Conservation (phyloP, 1,284 basidiomycete species). For the Malassezia obtusa region DNA sequence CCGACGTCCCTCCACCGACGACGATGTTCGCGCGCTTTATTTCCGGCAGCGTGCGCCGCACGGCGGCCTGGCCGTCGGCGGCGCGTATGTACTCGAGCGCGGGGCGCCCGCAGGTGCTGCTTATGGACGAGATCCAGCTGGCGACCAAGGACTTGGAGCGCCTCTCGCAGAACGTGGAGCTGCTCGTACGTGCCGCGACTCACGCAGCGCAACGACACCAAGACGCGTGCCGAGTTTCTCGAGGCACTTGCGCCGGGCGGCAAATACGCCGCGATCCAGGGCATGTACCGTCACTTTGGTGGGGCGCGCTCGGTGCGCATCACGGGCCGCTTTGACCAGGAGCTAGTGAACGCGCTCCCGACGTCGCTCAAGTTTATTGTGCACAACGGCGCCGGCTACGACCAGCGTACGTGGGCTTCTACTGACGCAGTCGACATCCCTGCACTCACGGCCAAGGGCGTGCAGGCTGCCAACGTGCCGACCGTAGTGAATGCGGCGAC, state of each 20-base stretch:
- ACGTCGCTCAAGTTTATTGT: conserved; percentile 26
- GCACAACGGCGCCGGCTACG: conserved; percentile 43
- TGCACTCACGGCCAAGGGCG: conserved; percentile 19
- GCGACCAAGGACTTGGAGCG: conserved; percentile 24
- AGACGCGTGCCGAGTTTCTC: conserved; percentile 24
- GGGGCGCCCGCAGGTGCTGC: conserved; percentile 25
- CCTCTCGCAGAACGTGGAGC: conserved; percentile 19
- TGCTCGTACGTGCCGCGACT: conserved; percentile 11
- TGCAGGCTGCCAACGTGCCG: conserved; percentile 40
- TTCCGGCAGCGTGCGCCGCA: not conserved
- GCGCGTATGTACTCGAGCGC: not conserved
- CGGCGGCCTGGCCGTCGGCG: no score
- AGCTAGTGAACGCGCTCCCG: conserved; percentile 31
- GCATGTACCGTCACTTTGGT: conserved; percentile 67
- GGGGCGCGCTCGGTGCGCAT: conserved; percentile 27
- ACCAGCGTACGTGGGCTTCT: conserved; percentile 20
- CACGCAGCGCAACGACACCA: conserved; percentile 6
- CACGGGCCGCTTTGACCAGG: conserved; percentile 28
- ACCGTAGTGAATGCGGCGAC: conserved; percentile 38
- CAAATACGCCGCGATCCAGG: conserved; percentile 61
- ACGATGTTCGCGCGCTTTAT: not conserved
- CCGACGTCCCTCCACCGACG: not conserved
- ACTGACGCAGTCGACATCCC: conserved; percentile 21
- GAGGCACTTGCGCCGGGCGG: conserved; percentile 21
- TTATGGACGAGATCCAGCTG: conserved; percentile 33